These are phyloP conservation scores for Phytophthora hybrid DNA, from an alignment of 352 stramenopile genomes.

Conservation along the genomic window DNA sequence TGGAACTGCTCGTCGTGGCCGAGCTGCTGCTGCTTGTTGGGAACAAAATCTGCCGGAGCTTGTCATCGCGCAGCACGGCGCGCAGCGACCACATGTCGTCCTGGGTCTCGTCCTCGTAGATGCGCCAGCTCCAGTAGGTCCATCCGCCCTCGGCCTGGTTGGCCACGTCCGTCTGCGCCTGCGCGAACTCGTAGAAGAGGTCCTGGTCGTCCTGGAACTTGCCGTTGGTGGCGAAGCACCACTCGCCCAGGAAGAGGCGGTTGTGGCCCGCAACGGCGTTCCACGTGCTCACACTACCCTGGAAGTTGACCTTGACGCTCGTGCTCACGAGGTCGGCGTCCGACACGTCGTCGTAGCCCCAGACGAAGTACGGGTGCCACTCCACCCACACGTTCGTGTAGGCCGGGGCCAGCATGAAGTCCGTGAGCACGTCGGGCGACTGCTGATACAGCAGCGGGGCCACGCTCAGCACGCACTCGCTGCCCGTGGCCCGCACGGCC, in stretches of 20 bases:
- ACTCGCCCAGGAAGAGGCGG: slow-evolving; percentile 70
- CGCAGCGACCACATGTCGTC: slow-evolving; percentile 76
- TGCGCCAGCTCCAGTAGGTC: slow-evolving; percentile 81
- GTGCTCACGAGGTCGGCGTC: slow-evolving; percentile 59
- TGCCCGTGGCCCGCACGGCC: slow-evolving; percentile 56
- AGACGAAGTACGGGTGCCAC: slow-evolving; percentile 88
- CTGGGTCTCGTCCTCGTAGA: slow-evolving; percentile 67
- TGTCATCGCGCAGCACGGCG: slow-evolving; percentile 59
- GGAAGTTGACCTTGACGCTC: slow-evolving; percentile 56
- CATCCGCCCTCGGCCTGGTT: slow-evolving; percentile 66
- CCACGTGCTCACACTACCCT: slow-evolving; percentile 48
- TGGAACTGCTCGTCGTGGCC: slow-evolving; percentile 13
- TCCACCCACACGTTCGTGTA: slow-evolving; percentile 85
- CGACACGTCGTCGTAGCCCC: slow-evolving; percentile 71
- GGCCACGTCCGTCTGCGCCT: slow-evolving; percentile 58
- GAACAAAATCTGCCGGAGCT: slow-evolving; percentile 42
- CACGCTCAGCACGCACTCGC: slow-evolving; percentile 74
- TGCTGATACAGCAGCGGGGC: slow-evolving; percentile 65
- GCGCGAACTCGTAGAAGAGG: slow-evolving; percentile 59
- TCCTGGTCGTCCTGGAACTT: slow-evolving; percentile 61
- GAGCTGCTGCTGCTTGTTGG: slow-evolving; percentile 26
- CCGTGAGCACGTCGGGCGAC: slow-evolving; percentile 50
- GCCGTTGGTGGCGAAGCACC: slow-evolving; percentile 64
- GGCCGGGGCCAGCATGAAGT: slow-evolving; percentile 55
- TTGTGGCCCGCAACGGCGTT: slow-evolving; percentile 48